phyloP scores from a whole-genome alignment of 2,329 filamentous ascomycete genomes.

The Phoma herbarum region DNA sequence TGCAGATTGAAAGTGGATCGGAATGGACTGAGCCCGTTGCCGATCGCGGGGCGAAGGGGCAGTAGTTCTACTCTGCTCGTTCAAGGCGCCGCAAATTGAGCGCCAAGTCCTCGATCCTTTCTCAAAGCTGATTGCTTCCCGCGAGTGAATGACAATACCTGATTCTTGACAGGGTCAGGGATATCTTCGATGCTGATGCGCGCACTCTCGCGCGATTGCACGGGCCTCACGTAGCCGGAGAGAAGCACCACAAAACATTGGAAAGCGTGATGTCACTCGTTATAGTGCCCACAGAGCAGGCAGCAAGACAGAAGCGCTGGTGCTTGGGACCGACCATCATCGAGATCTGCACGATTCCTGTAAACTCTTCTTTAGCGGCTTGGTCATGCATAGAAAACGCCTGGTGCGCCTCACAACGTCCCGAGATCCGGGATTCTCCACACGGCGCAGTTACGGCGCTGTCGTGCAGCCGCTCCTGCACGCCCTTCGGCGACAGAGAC shows the following conservation, averaged over 20 bases:
- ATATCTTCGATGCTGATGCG: neutral
- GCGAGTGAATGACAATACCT: neutral
- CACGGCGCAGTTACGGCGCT: conserved; percentile 1
- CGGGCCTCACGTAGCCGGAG: neutral
- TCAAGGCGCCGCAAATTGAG: neutral
- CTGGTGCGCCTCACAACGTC: conserved; percentile 1
- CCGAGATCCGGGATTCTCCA: conserved; percentile 6
- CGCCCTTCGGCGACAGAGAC: neutral
- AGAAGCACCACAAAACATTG: neutral
- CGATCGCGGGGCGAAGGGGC: conserved; percentile 7
- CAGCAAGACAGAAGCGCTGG: neutral
- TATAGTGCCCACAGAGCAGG: neutral
- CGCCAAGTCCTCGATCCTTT: neutral
- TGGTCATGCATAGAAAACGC: conserved; percentile 8
- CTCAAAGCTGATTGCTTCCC: neutral
- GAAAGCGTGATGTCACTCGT: neutral
- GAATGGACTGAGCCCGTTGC: conserved; percentile 4
- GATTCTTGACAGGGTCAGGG: neutral
- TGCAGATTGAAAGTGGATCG: conserved; percentile 13
- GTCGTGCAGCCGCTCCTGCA: neutral
- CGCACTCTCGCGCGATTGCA: neutral
- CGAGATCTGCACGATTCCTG: conserved; percentile 9
- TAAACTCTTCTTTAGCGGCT: conserved; percentile 6
- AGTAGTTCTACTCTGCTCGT: neutral
- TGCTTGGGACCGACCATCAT: neutral